Percentiles rank a stretch among this genome's conserved stretches.
phyloP scores from a whole-genome alignment of 148 eudicot species.

The Cornus kousa region DNA sequence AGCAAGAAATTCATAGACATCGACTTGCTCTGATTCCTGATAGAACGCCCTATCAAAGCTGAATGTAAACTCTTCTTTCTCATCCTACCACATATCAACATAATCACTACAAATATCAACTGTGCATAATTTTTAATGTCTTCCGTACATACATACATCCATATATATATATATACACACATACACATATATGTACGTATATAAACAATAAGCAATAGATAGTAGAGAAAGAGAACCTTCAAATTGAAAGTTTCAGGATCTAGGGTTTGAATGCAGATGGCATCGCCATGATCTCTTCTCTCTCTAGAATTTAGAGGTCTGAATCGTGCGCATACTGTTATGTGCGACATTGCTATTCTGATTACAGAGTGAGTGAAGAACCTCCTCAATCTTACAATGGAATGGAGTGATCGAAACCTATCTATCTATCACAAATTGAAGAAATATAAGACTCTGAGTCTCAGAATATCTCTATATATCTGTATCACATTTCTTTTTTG shows the following conservation, averaged over 20 bases:
- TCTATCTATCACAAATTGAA: background rate
- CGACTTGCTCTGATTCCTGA: conserved; percentile 64
- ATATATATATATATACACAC: background rate
- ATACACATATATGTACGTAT: background rate
- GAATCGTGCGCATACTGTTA: conserved; percentile 71
- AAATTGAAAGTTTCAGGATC: conserved; percentile 57
- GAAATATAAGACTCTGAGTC: background rate
- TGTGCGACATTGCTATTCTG: conserved; percentile 40
- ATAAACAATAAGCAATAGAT: background rate
- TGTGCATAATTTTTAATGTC: too few species aligned
- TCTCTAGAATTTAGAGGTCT: conserved; percentile 67
- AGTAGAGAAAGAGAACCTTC: conserved; percentile 42
- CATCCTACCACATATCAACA: conserved; percentile 49
- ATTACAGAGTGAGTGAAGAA: background rate
- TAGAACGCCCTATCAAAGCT: conserved; percentile 75
- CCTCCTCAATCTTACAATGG: background rate
- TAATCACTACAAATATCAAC: background rate
- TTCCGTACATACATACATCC: background rate
- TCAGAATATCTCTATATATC: background rate
- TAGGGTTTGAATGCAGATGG: conserved; percentile 40
- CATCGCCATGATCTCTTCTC: conserved; percentile 42
- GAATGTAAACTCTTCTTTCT: conserved; percentile 69
- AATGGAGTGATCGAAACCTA: background rate
- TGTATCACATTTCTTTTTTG: background rate
- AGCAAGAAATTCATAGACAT: conserved; percentile 65